Conservation (phyloP, 78 protist species). For the Isochrysis galbana region DNA sequence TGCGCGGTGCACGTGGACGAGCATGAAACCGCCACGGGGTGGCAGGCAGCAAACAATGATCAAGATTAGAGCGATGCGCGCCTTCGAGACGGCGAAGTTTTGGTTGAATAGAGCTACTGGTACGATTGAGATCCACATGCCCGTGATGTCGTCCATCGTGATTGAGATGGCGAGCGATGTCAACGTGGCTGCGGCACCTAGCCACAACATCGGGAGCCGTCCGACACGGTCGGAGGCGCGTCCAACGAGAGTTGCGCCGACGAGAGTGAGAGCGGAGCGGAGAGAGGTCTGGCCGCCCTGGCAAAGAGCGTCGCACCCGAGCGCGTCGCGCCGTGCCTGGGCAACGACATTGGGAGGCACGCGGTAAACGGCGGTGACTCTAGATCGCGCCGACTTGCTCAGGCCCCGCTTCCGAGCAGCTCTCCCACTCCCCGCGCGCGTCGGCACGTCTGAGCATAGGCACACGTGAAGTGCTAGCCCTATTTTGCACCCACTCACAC, state of each 20-base stretch:
- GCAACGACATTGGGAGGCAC: too few relatives aligned
- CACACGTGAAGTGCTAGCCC: too few relatives aligned
- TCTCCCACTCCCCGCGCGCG: too few relatives aligned
- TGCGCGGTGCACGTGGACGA: too few relatives aligned
- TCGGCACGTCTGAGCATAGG: too few relatives aligned
- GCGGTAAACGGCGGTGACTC: too few relatives aligned
- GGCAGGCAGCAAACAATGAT: too few relatives aligned
- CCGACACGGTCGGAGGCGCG: not conserved
- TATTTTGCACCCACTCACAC: too few relatives aligned
- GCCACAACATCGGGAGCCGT: not conserved
- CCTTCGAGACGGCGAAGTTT: not conserved
- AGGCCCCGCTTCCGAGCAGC: too few relatives aligned
- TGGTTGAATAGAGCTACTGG: not conserved
- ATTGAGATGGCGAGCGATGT: not conserved
- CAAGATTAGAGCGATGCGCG: too few relatives aligned
- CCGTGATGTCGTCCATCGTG: not conserved
- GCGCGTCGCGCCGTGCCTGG: not conserved
- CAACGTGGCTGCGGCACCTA: not conserved
- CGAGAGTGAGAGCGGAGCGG: not conserved
- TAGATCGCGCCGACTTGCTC: too few relatives aligned
- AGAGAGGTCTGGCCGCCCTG: not conserved
- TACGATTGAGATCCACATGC: not conserved
- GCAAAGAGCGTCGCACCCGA: conserved; percentile 1
- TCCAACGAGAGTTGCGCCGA: not conserved
- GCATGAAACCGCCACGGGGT: too few relatives aligned